Base-by-base conservation (phyloP, 75 land plant genomes). In the Adiantum capillusveneris region DNA sequence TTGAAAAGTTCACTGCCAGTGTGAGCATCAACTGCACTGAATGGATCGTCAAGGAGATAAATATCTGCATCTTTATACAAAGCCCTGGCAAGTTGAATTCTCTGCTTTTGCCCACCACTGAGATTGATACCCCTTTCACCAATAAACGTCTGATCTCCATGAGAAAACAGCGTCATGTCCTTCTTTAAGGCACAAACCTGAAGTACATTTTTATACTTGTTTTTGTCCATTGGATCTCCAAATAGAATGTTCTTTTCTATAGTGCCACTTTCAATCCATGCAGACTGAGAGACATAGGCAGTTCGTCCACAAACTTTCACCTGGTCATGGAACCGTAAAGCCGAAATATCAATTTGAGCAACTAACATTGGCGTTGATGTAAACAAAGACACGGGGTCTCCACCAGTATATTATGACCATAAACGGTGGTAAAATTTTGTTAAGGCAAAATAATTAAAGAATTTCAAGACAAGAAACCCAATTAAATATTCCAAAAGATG, bases 1-100 rank as follows among this genome's bases (percentile, higher is more conserved):
- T 78, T 84, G 52, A 88, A 89, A 30, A 94, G 49, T 22, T 85
- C 84, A 36, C 81, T 79, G 0, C 90, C 96, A 54, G 98, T 94
- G 52, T 94, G 95, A 7, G 96, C 96, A 81, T 94, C 98, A 24
- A 94, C 85, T 52, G 98, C 96, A 76, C 98, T 94, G 57, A 94
- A 94, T n/a, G 98, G 98, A 65, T 94, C 98, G 74, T 94, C 98
- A 65, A 94, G 88, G 41, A 94, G 83, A 74, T 94, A 94, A 31
- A 94, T 79, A 44, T 94, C 98, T 0, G 96, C 90, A 74, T 94
- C 90, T 63, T 94, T 91, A 65, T 94, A 94, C 1, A 94, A 79
- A 39, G 98, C 98, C 42, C 98, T 75, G 2, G 98, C 98, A 60
- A 94, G 95, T 67, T 94, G 98, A 39, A 94, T 86, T 30, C 98